Base-by-base conservation (phyloP, 306 rosid species). In the Vachellia pachyceras region DNA sequence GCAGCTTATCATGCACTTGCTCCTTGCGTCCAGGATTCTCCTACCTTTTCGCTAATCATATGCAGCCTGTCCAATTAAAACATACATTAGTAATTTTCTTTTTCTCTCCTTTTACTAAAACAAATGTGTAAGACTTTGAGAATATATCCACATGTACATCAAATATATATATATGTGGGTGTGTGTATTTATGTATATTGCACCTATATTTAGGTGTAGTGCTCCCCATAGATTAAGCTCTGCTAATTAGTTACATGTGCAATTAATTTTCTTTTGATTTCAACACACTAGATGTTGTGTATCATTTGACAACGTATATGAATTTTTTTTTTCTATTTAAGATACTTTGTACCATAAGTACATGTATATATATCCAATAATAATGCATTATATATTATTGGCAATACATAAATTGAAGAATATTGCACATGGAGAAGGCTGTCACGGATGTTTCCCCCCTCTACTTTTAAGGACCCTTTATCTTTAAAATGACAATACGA, bases 11-110 rank as follows among this genome's bases (percentile, higher is more conserved):
- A 29, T 1, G 33, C 54, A 35, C 52, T 73, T 44, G 33, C 81
- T 68, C 69, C 74, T 83, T 57, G 41, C 83, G 83, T 83, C 80
- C 71, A 74, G 46, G 73, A 66, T 79, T 73, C 67, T 83, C 57
- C 39, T 8, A n/a, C 5, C 75, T 70, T 70, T 70, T 70, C 45
- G 40, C 49, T 41, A n/a, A 42, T 42, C 37, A 42, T 55, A 55
- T 12, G 74, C 36, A 42, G 7, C 12, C 17, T 42, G 10, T 42
- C 7, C 42, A 39, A 67, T 69, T 69, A n/a, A 23, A 20, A 17
- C 35, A 10, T 8, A 11, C 7, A 54, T 35, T 11, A 14, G 14
- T 10, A 60, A 60, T 60, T 60, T 60, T 6, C 11, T 25, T 60
- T 6, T 64, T 15, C 22, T 5, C 29, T 29, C 33, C 33, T 44